A percentile compares a stretch with the other conserved stretches of the same genome.
Evolutionary conservation across 1,284 basidiomycete species (phyloP).

Genomic region (Trichosporon ovoides): DNA sequence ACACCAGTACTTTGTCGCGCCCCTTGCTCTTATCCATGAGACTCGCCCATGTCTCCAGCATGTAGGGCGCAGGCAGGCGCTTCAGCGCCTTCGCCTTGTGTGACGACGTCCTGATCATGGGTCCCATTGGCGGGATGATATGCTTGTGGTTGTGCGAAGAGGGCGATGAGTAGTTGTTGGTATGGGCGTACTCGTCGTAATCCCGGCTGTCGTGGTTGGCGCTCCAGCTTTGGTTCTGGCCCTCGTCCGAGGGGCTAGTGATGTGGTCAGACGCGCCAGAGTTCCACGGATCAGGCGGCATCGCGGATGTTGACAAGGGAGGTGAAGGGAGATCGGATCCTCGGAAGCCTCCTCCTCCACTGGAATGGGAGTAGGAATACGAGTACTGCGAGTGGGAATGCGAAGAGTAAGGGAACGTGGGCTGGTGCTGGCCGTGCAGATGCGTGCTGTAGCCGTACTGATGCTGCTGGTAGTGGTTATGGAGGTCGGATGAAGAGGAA

Average conservation of each 20-base stretch:
- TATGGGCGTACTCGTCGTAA: slow-evolving; percentile 8
- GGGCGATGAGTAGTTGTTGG: neutral
- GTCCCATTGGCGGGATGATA: slow-evolving; percentile 4
- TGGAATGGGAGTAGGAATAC: slow-evolving; percentile 5
- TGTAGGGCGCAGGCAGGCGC: slow-evolving; percentile 15
- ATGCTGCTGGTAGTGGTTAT: neutral
- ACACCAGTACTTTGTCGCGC: slow-evolving; percentile 43
- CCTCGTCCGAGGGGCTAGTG: neutral
- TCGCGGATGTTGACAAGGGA: slow-evolving; percentile 18
- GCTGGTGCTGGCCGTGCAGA: neutral
- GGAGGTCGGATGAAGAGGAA: slow-evolving; percentile 1
- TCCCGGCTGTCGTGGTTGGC: slow-evolving; percentile 1
- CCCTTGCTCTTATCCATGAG: slow-evolving; percentile 43
- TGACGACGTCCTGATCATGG: neutral
- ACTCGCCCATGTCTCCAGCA: slow-evolving; percentile 31
- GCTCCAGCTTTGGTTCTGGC: neutral
- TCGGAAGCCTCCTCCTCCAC: neutral
- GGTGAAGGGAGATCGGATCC: slow-evolving; percentile 18
- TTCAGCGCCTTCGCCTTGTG: neutral
- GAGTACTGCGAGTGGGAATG: slow-evolving; percentile 2
- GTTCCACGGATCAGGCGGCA: slow-evolving; percentile 10
- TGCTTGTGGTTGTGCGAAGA: neutral
- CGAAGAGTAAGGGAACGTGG: neutral
- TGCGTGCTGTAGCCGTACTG: neutral
- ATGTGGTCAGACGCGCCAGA: neutral